Evolutionary conservation across 495 filamentous ascomycete species (phyloP), one percentile per base, ranked within the genome.

Genomic region (Tuber microsphaerosporum): DNA sequence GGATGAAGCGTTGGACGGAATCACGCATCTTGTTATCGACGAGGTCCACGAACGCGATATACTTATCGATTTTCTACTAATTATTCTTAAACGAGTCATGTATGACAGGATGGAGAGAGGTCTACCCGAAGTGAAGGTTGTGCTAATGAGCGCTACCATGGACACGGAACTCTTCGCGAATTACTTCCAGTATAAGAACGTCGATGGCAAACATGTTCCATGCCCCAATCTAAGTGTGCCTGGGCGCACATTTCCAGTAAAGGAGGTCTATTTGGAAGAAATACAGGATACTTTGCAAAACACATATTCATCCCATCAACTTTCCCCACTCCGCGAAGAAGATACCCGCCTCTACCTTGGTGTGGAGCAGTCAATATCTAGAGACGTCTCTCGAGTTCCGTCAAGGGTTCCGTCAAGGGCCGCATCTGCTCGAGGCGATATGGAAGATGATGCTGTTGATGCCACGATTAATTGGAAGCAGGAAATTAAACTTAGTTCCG

Each of bases 41-140:
- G 89, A 90, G 82, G 88, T 90, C 46, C 89, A 90, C 80, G 88
- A 89, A 76, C 85, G 89, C 72, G 86, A 88, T 77, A 84, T 88
- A 37, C 75, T 83, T 9, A 87, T 88, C 45, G 89, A 90, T 76
- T 86, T 89, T 74, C 82, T 89, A 26, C 84, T 90, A 79, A 85
- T 89, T 61, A 77, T 88, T 34, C 76, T 90, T 42, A 90, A 88
- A 78, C 85, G 85, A 34, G 81, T 82, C 37, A 80, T 88, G 26
- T 78, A 83, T 39, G 76, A 84, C 26, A 83, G 87, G 45, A 79
- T 73, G 74, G 73, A 45, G 10, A 75, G 72, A n/a, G 84, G 85
- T 14, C 83, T 84, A 72, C 75, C 80, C 17, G 81, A 81, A 39
- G 88, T 89, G 8, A 88, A 86, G 78, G 82, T 90, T 41, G 84